A percentile compares a stretch with the other conserved stretches of the same genome.
Evolutionary conservation across 352 stramenopile species (phyloP).

Genomic region (Globisporangium recalcitrans): DNA sequence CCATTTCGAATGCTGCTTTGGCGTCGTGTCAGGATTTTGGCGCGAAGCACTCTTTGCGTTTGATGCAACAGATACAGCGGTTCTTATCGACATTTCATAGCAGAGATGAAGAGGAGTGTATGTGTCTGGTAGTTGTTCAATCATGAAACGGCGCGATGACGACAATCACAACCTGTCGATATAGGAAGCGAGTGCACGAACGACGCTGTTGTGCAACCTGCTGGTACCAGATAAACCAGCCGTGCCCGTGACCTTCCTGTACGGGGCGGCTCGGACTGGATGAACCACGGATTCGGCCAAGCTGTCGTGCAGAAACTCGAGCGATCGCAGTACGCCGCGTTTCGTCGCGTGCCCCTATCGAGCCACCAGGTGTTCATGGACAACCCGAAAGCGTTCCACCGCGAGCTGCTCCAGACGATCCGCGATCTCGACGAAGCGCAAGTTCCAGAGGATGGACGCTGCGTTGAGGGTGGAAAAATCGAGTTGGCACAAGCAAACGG

Average conservation of each 20-base stretch:
- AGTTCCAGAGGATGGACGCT: background rate
- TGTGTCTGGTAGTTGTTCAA: background rate
- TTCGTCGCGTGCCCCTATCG: background rate
- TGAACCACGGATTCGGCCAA: conserved; percentile 19
- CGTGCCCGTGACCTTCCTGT: conserved; percentile 22
- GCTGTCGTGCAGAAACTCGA: conserved; percentile 14
- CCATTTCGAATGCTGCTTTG: background rate
- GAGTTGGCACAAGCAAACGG: background rate
- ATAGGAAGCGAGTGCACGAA: conserved; percentile 5
- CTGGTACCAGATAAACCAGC: background rate
- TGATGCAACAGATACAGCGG: background rate
- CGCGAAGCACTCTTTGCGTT: no score
- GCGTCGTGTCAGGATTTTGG: no score
- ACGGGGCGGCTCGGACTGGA: conserved; percentile 21
- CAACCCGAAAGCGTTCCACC: conserved; percentile 10
- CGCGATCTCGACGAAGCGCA: background rate
- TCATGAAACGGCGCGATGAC: background rate
- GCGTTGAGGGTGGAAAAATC: background rate
- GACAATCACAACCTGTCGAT: background rate
- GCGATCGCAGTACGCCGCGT: conserved; percentile 5
- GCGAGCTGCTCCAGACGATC: conserved; percentile 3
- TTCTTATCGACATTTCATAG: background rate
- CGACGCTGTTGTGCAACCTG: conserved; percentile 4
- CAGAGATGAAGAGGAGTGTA: background rate
- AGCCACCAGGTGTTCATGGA: conserved; percentile 11